A percentile compares a stretch with the other conserved stretches of the same genome.
phyloP scores from a whole-genome alignment of 805 yeast genomes.

The Candida nanaspora region DNA sequence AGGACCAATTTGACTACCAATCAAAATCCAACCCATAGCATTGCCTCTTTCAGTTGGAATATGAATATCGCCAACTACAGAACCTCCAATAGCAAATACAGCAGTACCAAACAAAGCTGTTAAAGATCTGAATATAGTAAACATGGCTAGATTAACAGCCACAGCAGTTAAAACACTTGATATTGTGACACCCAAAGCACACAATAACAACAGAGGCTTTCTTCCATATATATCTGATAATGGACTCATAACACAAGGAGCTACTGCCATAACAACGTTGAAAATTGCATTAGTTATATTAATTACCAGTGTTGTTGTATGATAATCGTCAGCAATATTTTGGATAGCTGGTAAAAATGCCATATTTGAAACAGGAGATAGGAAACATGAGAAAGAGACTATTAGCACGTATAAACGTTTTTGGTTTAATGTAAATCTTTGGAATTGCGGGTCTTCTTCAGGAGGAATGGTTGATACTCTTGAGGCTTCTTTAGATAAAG shows the following conservation, averaged over 20 bases:
- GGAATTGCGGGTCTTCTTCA: conserved; percentile 21
- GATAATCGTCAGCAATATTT: conserved; percentile 36
- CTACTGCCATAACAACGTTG: conserved; percentile 43
- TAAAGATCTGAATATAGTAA: conserved; percentile 41
- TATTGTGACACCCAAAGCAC: conserved; percentile 25
- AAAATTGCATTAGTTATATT: conserved; percentile 44
- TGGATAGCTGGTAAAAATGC: conserved; percentile 48
- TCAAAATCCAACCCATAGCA: conserved; percentile 40
- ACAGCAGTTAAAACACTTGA: conserved; percentile 27
- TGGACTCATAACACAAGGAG: conserved; percentile 45
- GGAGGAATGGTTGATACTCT: conserved; percentile 11
- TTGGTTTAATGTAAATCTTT: conserved; percentile 16
- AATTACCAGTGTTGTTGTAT: conserved; percentile 39
- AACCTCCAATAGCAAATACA: conserved; percentile 47
- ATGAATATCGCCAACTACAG: conserved; percentile 43
- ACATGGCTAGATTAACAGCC: conserved; percentile 46
- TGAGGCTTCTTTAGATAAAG: background rate
- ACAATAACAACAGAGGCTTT: conserved; percentile 34
- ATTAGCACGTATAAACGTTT: conserved; percentile 26
- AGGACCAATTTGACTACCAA: conserved; percentile 49
- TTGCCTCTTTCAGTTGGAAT: conserved; percentile 43
- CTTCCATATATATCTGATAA: conserved; percentile 48
- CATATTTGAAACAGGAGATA: conserved; percentile 37
- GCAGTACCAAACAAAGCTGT: conserved; percentile 51
- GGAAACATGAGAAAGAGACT: conserved; percentile 32